Evolutionary conservation across 2,329 filamentous ascomycete species (phyloP).

Genomic region (Nannizziopsis arthrosporioides): DNA sequence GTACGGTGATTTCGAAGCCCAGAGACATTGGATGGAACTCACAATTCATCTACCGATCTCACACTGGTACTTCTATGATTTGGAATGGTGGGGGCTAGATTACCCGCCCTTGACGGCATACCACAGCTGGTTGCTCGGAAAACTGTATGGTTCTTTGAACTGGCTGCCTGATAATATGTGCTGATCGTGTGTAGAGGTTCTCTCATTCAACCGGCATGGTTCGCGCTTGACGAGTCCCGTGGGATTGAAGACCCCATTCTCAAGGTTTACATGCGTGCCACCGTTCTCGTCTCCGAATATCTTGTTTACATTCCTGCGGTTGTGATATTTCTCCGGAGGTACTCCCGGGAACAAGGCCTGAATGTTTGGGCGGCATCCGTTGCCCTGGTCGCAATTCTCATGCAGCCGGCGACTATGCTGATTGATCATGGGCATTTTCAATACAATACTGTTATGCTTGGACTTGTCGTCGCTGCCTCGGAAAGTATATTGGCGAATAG

Average conservation of each 20-base stretch:
- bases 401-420: constrained; percentile 82
- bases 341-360: constrained; percentile 62
- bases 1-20: constrained; percentile 95
- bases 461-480: constrained; percentile 72
- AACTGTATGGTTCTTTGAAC: constrained; percentile 44
- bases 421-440: constrained; percentile 96
- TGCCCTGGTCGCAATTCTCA: constrained; percentile 75
- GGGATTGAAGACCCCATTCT: constrained; percentile 66
- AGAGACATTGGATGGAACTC: constrained; percentile 98
- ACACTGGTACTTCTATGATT: constrained; percentile 95
- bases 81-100: constrained; percentile 95
- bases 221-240: constrained; percentile 69
- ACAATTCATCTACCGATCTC: constrained; percentile 79
- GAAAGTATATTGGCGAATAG: constrained; percentile 79
- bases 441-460: constrained; percentile 98
- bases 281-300: constrained; percentile 83
- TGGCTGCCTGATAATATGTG: background rate
- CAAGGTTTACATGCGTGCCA: constrained; percentile 93
- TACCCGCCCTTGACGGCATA: constrained; percentile 97
- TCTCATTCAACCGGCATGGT: constrained; percentile 72
- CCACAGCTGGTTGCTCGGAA: constrained; percentile 90
- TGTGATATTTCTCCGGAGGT: constrained; percentile 74
- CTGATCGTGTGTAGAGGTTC: constrained; percentile 45
- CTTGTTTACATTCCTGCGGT: constrained; percentile 75
- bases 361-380: constrained; percentile 73